Conservation (phyloP, 75 land plant species). For the Picea glauca region DNA sequence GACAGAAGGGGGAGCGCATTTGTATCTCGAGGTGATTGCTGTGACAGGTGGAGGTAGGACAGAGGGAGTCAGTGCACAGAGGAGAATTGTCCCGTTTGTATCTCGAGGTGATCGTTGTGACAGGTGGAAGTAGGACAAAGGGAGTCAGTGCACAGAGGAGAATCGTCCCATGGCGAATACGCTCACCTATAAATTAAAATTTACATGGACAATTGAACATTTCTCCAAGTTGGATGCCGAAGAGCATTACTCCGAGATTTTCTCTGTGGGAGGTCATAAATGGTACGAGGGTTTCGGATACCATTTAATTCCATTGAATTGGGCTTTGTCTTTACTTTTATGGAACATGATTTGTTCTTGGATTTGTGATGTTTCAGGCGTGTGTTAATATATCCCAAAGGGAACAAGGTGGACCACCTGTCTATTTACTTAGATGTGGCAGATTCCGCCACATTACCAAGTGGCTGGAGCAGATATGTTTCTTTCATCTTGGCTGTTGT, state of each 20-base stretch:
- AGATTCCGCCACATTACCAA: constrained; percentile 54
- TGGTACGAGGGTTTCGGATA: constrained; percentile 33
- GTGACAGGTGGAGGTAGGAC: constrained; percentile 16
- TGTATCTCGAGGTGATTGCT: too few relatives aligned
- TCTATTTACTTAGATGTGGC: constrained; percentile 77
- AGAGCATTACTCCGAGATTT: constrained; percentile 60
- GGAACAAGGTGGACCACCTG: constrained; percentile 64
- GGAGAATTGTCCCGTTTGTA: too few relatives aligned
- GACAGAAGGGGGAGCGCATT: too few relatives aligned
- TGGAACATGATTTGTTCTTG: too few relatives aligned
- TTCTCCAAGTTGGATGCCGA: constrained; percentile 45
- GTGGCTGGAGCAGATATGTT: constrained; percentile 74
- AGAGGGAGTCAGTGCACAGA: constrained; percentile 21
- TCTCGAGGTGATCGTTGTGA: too few relatives aligned
- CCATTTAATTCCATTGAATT: too few relatives aligned
- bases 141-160: constrained; percentile 16
- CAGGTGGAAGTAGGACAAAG: constrained; percentile 21
- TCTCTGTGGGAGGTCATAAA: constrained; percentile 68
- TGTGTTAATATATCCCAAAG: constrained; percentile 59
- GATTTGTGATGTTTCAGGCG: constrained; percentile 35
- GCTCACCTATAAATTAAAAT: constrained; percentile 23
- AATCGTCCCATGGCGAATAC: too few relatives aligned
- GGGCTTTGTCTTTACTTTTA: too few relatives aligned
- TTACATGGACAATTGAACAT: constrained; percentile 59
- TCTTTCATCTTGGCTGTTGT: constrained; percentile 62